These are phyloP conservation scores for Cenchrus purpureus DNA, from an alignment of 176 grass and related monocot species.

Conservation along the genomic window DNA sequence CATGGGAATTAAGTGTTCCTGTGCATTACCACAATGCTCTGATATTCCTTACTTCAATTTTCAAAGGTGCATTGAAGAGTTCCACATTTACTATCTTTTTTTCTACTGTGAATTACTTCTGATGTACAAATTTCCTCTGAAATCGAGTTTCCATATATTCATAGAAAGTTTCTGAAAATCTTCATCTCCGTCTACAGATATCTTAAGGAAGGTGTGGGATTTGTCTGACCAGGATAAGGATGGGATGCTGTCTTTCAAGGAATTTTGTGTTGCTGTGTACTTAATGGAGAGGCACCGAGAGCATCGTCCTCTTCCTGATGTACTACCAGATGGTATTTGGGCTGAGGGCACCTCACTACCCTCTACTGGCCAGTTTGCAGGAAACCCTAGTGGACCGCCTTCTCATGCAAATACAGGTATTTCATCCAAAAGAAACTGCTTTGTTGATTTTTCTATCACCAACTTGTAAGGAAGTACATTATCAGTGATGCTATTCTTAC, in stretches of 20 bases:
- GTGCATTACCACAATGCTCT: constrained; percentile 22
- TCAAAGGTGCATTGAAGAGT: not conserved
- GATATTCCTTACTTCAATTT: not conserved
- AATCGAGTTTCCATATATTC: constrained; percentile 10
- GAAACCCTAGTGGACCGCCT: constrained; percentile 49
- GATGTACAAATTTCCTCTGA: constrained; percentile 27
- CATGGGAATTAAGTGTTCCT: constrained; percentile 1
- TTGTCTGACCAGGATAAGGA: constrained; percentile 99
- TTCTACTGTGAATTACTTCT: constrained; percentile 14
- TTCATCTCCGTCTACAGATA: constrained; percentile 55
- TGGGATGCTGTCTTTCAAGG: constrained; percentile 89
- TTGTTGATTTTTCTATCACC: constrained; percentile 11
- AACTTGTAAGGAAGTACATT: constrained; percentile 10
- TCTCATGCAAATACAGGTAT: constrained; percentile 75
- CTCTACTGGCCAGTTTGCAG: constrained; percentile 84
- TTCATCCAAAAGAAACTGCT: constrained; percentile 32
- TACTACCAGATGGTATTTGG: constrained; percentile 83
- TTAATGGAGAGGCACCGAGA: constrained; percentile 97
- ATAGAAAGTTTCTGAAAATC: constrained; percentile 33
- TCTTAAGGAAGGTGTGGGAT: constrained; percentile 98
- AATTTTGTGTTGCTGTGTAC: constrained; percentile 95
- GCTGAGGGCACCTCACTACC: constrained; percentile 81
- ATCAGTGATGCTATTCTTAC: constrained; percentile 40
- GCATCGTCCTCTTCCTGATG: constrained; percentile 74
- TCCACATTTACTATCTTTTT: constrained; percentile 28